Conservation (phyloP, 2,329 filamentous ascomycete species). For the Rhynchosporium agropyri region DNA sequence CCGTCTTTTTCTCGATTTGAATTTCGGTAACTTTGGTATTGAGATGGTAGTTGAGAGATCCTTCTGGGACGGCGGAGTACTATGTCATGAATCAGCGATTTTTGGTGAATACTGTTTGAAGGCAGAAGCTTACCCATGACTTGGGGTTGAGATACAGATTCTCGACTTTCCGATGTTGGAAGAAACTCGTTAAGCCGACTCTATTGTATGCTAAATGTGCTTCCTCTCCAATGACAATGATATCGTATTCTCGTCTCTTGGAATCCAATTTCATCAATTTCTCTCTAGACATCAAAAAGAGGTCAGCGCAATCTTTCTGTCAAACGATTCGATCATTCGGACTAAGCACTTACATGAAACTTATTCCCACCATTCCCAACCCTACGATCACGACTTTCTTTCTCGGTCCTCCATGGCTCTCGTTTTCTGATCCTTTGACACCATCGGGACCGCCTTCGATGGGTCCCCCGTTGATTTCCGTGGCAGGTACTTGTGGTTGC, state of each 20-base stretch:
- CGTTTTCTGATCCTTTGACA: conserved; percentile 32
- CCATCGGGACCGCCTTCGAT: conserved; percentile 35
- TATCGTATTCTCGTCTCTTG: conserved; percentile 72
- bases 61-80: conserved; percentile 50
- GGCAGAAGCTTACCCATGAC: conserved; percentile 66
- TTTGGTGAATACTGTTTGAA: not conserved
- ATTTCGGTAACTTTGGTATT: conserved; percentile 75
- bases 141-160: conserved; percentile 84
- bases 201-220: conserved; percentile 88
- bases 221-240: conserved; percentile 87
- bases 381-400: conserved; percentile 82
- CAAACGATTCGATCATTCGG: not conserved
- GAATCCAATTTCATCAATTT: conserved; percentile 86
- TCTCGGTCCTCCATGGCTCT: conserved; percentile 41
- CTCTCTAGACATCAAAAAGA: conserved; percentile 58
- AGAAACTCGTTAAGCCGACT: conserved; percentile 86
- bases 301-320: conserved; percentile 5
- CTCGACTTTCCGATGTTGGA: conserved; percentile 81
- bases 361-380: conserved; percentile 88
- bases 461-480: conserved; percentile 33
- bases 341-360: conserved; percentile 71
- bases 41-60: conserved; percentile 72
- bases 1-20: conserved; percentile 62
- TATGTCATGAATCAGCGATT: conserved; percentile 17
- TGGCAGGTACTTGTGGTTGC: conserved; percentile 36